Evolutionary conservation across 2,329 filamentous ascomycete species (phyloP).

Genomic region (Fusarium mexicanum): DNA sequence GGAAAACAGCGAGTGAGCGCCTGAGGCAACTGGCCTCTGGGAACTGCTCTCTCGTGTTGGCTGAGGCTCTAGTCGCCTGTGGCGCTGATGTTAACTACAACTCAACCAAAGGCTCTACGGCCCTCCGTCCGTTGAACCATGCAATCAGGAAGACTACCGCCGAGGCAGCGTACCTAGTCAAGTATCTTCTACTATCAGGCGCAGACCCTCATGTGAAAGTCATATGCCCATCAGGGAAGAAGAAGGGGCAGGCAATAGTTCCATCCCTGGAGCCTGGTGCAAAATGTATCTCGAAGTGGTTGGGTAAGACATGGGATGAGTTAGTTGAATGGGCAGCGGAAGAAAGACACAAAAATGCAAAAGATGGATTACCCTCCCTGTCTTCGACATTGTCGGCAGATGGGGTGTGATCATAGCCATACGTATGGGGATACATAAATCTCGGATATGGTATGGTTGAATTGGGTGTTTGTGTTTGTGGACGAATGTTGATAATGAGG

Average conservation of each 20-base stretch:
- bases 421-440: neutral
- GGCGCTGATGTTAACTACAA: neutral
- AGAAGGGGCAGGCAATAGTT: rapidly evolving
- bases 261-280: neutral
- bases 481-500: too few relatives aligned
- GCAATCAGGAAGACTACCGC: rapidly evolving
- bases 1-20: rapidly evolving
- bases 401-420: rapidly evolving
- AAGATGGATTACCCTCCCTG: rapidly evolving
- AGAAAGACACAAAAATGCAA: rapidly evolving
- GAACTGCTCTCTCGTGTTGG: neutral
- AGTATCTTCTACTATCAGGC: neutral
- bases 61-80: neutral
- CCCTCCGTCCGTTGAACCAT: rapidly evolving
- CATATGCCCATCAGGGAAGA: neutral
- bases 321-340: neutral
- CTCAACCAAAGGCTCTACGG: rapidly evolving
- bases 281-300: neutral
- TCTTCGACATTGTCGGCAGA: rapidly evolving
- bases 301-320: neutral
- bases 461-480: too few relatives aligned
- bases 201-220: neutral
- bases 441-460: too few relatives aligned
- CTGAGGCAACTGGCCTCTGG: rapidly evolving
- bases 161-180: neutral